Evolutionary conservation across 495 filamentous ascomycete species (phyloP), one percentile per base, ranked within the genome.

Genomic region (Achaetomiella virescens): DNA sequence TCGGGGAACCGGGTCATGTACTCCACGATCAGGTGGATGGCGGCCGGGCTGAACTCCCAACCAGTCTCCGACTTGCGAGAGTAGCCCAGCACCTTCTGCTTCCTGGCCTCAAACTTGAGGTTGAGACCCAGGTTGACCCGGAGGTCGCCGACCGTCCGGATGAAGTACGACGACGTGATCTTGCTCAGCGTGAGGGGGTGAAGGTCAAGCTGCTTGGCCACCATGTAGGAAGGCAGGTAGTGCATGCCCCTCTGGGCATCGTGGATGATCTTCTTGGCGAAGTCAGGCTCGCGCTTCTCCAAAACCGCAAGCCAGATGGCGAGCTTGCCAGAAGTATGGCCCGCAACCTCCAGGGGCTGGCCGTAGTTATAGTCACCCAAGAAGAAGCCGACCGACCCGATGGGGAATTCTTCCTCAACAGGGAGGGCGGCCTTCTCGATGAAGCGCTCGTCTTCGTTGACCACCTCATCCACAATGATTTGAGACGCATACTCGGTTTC

Each of bases 1-100:
- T 96, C 89, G 0, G 95, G 95, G 70, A 99, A 99, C 27, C 79
- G 86, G 48, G 83, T 83, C 87, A 97, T 97, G 70, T 97, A 99
- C 50, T 91, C 80, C 44, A 78, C 75, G 7, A 99, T 77, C 54
- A 99, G 72, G 6, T 82, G 76, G 43, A 96, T 76, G 9, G 95
- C 90, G 62, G 91, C 90, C 51, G 81, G 77, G 63, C 90, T 95
- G 65, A 93, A 97, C 70, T 97, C 95, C 95, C 95, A 99, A 9
- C 95, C 95, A 14, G 79, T 84, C 12, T 82, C 77, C 17, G 83
- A 83, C 46, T 88, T 88, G 56, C 90, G 89, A 17, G 92, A 95
- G 67, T 97, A 99, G 6, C 95, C 95, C 15, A 97, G 77, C 6
- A 99, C 95, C 70, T 99, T 99, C 52, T 90, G 82, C 72, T 97